A percentile compares a stretch with the other conserved stretches of the same genome.
phyloP scores from a whole-genome alignment of 148 eudicot species.

The Vaccinium darrowii region DNA sequence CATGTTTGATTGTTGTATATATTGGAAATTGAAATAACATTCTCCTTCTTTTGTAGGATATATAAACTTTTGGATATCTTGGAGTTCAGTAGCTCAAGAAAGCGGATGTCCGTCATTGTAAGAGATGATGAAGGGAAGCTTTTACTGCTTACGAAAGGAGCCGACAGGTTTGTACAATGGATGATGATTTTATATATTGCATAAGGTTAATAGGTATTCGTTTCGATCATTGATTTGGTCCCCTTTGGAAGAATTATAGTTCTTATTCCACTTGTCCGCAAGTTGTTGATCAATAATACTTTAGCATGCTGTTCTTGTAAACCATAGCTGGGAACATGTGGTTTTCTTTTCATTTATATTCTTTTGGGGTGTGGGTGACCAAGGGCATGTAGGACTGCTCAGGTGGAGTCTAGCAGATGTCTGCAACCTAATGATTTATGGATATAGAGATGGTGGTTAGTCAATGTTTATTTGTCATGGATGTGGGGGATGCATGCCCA shows the following conservation, averaged over 20 bases:
- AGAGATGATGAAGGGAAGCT: slow-evolving; percentile 47
- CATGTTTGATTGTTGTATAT: not conserved
- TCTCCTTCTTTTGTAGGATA: slow-evolving; percentile 28
- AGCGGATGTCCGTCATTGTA: slow-evolving; percentile 67
- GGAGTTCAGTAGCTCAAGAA: slow-evolving; percentile 70
- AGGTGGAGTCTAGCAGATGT: not conserved
- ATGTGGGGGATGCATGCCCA: not conserved
- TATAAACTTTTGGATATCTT: slow-evolving; percentile 45
- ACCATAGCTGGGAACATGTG: not conserved
- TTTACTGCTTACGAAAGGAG: slow-evolving; percentile 61
- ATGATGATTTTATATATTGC: not conserved
- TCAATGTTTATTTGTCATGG: not conserved
- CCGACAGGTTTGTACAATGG: slow-evolving; percentile 55
- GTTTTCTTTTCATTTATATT: not conserved
- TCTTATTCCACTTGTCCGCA: not conserved
- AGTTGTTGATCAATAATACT: not conserved
- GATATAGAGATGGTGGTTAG: not conserved
- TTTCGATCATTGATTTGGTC: not conserved
- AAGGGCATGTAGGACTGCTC: not conserved
- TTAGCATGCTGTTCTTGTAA: not conserved
- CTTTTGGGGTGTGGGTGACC: not conserved
- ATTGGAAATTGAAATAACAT: slow-evolving; percentile 1
- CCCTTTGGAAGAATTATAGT: not conserved
- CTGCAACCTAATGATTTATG: not conserved
- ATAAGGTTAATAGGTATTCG: not conserved